phyloP scores from a whole-genome alignment of 1,284 basidiomycete species.

The Ustilago cynodontis region DNA sequence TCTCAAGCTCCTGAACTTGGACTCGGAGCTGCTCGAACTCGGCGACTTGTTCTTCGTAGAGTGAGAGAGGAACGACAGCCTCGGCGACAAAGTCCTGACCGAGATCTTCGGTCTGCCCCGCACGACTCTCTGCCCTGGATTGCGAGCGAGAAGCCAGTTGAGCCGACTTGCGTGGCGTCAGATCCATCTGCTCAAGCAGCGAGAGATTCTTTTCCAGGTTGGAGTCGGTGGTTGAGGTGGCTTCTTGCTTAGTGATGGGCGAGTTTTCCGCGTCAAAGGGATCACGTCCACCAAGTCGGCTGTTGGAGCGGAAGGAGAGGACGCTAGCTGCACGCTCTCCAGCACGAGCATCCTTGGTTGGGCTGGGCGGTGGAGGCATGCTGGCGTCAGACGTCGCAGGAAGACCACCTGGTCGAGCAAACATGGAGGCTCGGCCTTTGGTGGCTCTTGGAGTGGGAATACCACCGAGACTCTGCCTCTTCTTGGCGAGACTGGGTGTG shows the following conservation, averaged over 20 bases:
- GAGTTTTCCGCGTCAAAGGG: slow-evolving; percentile 28
- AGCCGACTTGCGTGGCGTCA: slow-evolving; percentile 50
- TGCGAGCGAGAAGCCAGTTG: slow-evolving; percentile 37
- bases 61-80: slow-evolving; percentile 59
- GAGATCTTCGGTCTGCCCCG: slow-evolving; percentile 24
- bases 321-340: slow-evolving; percentile 31
- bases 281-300: slow-evolving; percentile 38
- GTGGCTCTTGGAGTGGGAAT: slow-evolving; percentile 47
- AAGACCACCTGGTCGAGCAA: slow-evolving; percentile 37
- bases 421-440: slow-evolving; percentile 55
- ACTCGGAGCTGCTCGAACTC: slow-evolving; percentile 68
- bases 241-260: slow-evolving; percentile 19
- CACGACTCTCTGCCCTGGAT: slow-evolving; percentile 47
- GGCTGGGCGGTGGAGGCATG: slow-evolving; percentile 57
- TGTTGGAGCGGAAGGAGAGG: slow-evolving; percentile 45
- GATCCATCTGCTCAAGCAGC: slow-evolving; percentile 57
- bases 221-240: slow-evolving; percentile 17
- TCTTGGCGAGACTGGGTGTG: slow-evolving; percentile 40
- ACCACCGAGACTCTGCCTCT: slow-evolving; percentile 49
- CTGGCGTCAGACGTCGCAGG: slow-evolving; percentile 25
- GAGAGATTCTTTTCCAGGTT: slow-evolving; percentile 72
- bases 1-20: slow-evolving; percentile 53
- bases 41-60: slow-evolving; percentile 67
- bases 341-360: slow-evolving; percentile 37
- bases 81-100: slow-evolving; percentile 51